Evolutionary conservation across 2,329 filamentous ascomycete genomes (phyloP), one percentile per base, ranked within the genome.

Genomic region (Ophiocordyceps camponoti-leonardi): DNA sequence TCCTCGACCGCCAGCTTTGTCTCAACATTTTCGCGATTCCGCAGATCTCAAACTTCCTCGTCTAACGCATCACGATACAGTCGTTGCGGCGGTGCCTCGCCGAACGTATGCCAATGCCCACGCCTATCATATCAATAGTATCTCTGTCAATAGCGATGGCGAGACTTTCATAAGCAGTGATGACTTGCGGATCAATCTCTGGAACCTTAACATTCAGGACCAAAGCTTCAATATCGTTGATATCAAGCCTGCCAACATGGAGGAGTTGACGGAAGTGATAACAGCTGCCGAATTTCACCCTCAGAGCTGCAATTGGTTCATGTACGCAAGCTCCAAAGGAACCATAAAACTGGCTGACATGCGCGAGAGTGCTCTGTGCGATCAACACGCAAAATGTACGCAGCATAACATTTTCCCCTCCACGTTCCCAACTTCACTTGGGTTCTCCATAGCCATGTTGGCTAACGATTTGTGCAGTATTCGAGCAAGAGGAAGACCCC

Each of bases 211-310:
- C 66, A 98, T 98, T 51, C 92, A 98, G 63, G 90, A 96, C 56
- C 90, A 96, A 67, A 96, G 92, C 69, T 98, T 98, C 76, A 98
- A 98, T 67, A 98, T 98, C 61, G 92, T 98, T 50, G 92, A 98
- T 63, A 98, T 98, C 72, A 98, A 98, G 66, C 92, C 92, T 10
- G 92, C 92, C 39, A 98, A 98, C 64, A 98, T 98, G 92, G 92
- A 98, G 66, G 92, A 98, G 69, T 73, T 98, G 52, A 98, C 92
- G 1, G 92, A 98, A 65, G 92, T 98, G 54, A 96, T 98, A 60
- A 98, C 92, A 13, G 92, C 92, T 40, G 92, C 92, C 45, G 92
- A 98, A 60, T 98, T 98, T 58, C 92, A 98, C 60, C 92, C 92
- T 6, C 72, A 81, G 58, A 94, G 88, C 71, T 98, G 92, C 74